A percentile compares a stretch with the other conserved stretches of the same genome.
Evolutionary conservation across 2,329 filamentous ascomycete species (phyloP).

Genomic region (Fusarium siculi): DNA sequence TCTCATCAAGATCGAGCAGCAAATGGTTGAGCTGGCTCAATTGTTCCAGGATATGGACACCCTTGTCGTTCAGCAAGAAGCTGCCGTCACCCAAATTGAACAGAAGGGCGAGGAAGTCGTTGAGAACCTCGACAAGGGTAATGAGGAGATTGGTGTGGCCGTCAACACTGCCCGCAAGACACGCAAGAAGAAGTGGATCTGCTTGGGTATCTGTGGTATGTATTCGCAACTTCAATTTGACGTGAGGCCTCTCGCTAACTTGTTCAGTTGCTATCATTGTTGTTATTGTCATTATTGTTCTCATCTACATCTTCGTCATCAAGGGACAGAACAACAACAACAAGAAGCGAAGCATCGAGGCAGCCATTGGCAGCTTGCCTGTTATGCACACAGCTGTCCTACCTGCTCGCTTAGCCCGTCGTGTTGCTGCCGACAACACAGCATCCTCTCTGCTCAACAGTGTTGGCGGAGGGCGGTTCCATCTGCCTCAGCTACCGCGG

Average conservation of each 20-base stretch:
- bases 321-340: conserved; percentile 44
- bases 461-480: conserved; percentile 35
- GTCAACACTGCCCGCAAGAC: conserved; percentile 83
- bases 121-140: conserved; percentile 85
- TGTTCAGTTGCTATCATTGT: conserved; percentile 61
- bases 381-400: conserved; percentile 40
- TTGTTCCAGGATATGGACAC: conserved; percentile 91
- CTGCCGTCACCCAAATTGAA: conserved; percentile 82
- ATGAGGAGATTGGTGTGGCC: conserved; percentile 83
- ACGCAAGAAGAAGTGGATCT: conserved; percentile 97
- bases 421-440: conserved; percentile 11
- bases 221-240: neutral
- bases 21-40: conserved; percentile 87
- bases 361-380: conserved; percentile 34
- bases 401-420: conserved; percentile 26
- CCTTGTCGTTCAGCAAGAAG: conserved; percentile 87
- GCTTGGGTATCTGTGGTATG: conserved; percentile 78
- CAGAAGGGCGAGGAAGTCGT: conserved; percentile 87
- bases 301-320: conserved; percentile 59
- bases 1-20: conserved; percentile 90
- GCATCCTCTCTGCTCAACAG: conserved; percentile 26
- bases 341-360: conserved; percentile 47
- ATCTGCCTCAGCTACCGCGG: conserved; percentile 41
- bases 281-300: conserved; percentile 63
- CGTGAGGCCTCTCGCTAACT: conserved; percentile 40